A percentile compares a stretch with the other conserved stretches of the same genome.
phyloP scores from a whole-genome alignment of 2,329 filamentous ascomycete genomes.

The Pestalotiopsis sp. region DNA sequence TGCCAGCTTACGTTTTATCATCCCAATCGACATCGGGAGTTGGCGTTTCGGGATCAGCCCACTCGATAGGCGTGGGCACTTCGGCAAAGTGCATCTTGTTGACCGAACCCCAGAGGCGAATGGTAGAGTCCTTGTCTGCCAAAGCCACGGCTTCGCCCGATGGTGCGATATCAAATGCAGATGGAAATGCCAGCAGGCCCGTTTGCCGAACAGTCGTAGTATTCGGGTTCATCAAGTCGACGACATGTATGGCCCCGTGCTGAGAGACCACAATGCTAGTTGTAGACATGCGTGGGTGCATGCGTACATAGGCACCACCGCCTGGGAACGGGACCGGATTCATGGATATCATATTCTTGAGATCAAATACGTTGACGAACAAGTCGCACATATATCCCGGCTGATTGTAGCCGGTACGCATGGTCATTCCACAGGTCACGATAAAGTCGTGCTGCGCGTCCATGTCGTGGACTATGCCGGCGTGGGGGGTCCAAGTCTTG shows the following conservation, averaged over 20 bases:
- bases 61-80: conserved; percentile 75
- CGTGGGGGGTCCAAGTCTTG: conserved; percentile 89
- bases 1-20: conserved; percentile 63
- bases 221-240: conserved; percentile 93
- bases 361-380: conserved; percentile 91
- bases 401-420: conserved; percentile 62
- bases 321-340: conserved; percentile 91
- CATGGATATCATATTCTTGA: conserved; percentile 86
- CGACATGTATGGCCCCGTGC: conserved; percentile 90
- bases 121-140: conserved; percentile 74
- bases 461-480: conserved; percentile 91
- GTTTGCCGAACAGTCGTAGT: conserved; percentile 83
- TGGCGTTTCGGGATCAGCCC: conserved; percentile 66
- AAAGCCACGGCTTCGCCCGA: conserved; percentile 85
- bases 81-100: conserved; percentile 87
- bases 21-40: conserved; percentile 67
- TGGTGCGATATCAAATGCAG: conserved; percentile 81
- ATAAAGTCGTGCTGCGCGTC: conserved; percentile 94
- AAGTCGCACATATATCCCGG: conserved; percentile 84
- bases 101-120: conserved; percentile 88
- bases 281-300: conserved; percentile 94
- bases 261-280: conserved; percentile 94
- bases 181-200: conserved; percentile 71
- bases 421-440: conserved; percentile 91
- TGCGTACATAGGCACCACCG: conserved; percentile 89